Evolutionary conservation across 306 rosid genomes (phyloP), one percentile per base, ranked within the genome.

Genomic region (Begonia loranthoides): DNA sequence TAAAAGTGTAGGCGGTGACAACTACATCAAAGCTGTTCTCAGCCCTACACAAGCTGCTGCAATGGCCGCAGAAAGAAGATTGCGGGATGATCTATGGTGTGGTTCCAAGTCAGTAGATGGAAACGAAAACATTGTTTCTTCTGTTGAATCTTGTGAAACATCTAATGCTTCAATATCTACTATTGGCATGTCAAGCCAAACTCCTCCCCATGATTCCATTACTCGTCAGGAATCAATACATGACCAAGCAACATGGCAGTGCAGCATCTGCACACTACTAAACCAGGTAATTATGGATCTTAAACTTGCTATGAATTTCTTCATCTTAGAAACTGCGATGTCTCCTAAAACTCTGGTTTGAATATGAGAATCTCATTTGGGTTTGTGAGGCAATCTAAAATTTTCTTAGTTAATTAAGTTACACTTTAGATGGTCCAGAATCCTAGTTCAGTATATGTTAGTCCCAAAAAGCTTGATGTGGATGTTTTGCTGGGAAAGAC

Each of bases 21-120:
- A 38, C 51, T 52, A 41, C 70, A 74, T 79, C 38, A 74, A 71
- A 65, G 64, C 62, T 8, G 67, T 64, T 68, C 58, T 79, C 53
- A 76, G 79, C 65, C 87, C 87, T 17, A 53, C 76, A 60, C 87
- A 79, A 67, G 82, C 87, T 66, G 79, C 79, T 45, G 82, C 82
- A 33, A 74, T 71, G 82, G 82, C 82, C 19, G 82, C 82, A 54
- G 80, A 79, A 67, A 70, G 80, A 69, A 70, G 87, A 73, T 54
- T 73, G 50, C 77, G 63, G 15, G 87, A 76, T 67, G 87, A 79
- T 63, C 44, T 64, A 55, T 79, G 87, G 87, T 79, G 87, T 62
- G 80, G 80, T 45, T 79, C 74, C 64, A 66, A 72, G 54, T 54
- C 70, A 46, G 5, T 13, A 17, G 55, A n/a, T 22, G 21, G 61